Conservation (phyloP, 495 filamentous ascomycete genomes). For the Penicillium riverlandense region DNA sequence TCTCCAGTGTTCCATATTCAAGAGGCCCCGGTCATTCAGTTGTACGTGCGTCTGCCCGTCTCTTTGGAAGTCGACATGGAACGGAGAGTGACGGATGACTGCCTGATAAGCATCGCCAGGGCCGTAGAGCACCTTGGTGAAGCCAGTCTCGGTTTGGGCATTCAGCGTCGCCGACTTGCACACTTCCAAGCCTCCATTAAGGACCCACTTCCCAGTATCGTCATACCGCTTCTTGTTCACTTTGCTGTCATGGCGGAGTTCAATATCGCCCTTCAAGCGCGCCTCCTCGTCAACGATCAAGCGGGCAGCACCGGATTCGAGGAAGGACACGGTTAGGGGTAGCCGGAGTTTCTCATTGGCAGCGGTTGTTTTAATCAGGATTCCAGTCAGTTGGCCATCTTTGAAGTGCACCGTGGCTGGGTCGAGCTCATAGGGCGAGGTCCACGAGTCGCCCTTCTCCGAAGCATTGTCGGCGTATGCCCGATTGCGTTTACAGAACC, state of each 20-base stretch:
- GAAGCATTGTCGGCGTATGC: conserved; percentile 74
- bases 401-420: conserved; percentile 65
- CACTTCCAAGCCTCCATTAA: conserved; percentile 70
- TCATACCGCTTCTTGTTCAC: conserved; percentile 90
- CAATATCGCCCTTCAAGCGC: conserved; percentile 81
- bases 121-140: conserved; percentile 75
- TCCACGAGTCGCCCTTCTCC: conserved; percentile 58
- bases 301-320: conserved; percentile 79
- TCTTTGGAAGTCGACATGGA: conserved; percentile 76
- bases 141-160: conserved; percentile 47
- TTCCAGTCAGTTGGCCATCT: conserved; percentile 71
- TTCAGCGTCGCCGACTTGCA: conserved; percentile 61
- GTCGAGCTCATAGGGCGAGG: conserved; percentile 73
- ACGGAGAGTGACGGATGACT: conserved; percentile 73
- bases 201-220: conserved; percentile 76
- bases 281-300: conserved; percentile 86
- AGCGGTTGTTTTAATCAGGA: conserved; percentile 66
- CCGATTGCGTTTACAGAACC: conserved; percentile 93
- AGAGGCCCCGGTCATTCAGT: conserved; percentile 75
- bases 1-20: conserved; percentile 96
- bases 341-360: conserved; percentile 61
- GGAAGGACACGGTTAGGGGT: conserved; percentile 79
- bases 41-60: conserved; percentile 77
- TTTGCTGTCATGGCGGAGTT: conserved; percentile 74
- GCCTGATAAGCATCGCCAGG: conserved; percentile 69